phyloP scores from a whole-genome alignment of 306 rosid genomes.

The Rubus parviflorus region DNA sequence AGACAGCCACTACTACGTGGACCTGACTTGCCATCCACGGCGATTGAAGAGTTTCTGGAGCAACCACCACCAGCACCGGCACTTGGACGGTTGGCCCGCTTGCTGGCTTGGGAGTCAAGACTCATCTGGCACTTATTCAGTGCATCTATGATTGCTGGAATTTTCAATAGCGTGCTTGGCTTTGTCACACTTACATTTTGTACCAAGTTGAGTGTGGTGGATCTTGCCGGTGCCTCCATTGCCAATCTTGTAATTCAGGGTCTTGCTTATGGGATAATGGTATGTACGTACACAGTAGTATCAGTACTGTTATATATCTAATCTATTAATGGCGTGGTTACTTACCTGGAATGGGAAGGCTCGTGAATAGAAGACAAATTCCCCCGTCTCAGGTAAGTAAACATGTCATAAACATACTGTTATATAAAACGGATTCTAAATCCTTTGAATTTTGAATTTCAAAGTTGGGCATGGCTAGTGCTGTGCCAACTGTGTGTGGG shows the following conservation, averaged over 20 bases:
- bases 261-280: not conserved
- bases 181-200: constrained; percentile 11
- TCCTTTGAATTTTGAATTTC: not conserved
- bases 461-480: not conserved
- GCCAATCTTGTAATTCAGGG: not conserved
- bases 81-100: not conserved
- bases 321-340: not conserved
- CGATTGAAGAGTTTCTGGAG: not conserved
- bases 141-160: not conserved
- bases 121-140: not conserved
- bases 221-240: not conserved
- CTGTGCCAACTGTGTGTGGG: constrained; percentile 3
- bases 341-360: not conserved
- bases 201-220: not conserved
- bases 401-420: not conserved
- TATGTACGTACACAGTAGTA: not conserved
- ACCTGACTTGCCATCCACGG: constrained; percentile 4
- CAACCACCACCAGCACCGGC: not conserved
- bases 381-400: not conserved
- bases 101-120: constrained; percentile 8
- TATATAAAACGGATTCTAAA: not conserved
- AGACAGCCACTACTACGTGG: not conserved
- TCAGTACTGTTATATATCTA: not conserved
- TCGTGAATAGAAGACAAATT: not conserved
- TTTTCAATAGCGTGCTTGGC: constrained; percentile 2